phyloP scores from a whole-genome alignment of 1,284 basidiomycete species.

The Apiotrichum montevideense region DNA sequence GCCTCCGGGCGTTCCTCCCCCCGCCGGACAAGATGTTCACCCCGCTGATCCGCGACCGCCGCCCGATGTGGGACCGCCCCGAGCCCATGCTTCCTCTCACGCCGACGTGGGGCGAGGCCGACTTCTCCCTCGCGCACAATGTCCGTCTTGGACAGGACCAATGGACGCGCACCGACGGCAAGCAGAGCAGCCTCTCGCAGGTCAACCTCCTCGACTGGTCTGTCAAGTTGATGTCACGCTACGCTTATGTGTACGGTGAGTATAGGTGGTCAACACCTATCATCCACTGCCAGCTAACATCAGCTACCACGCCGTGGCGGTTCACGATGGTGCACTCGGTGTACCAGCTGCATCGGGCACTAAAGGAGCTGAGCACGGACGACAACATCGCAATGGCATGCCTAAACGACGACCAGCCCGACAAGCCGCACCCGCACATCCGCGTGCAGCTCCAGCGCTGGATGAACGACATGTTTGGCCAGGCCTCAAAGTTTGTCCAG shows the following conservation, averaged over 20 bases:
- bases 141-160: slow-evolving; percentile 32
- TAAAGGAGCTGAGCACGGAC: slow-evolving; percentile 12
- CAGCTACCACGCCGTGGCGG: slow-evolving; percentile 21
- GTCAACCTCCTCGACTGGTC: slow-evolving; percentile 30
- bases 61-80: slow-evolving; percentile 20
- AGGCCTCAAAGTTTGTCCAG: slow-evolving; percentile 8
- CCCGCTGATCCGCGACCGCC: slow-evolving; percentile 5
- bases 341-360: slow-evolving; percentile 12
- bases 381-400: slow-evolving; percentile 26
- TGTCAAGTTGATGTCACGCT: slow-evolving; percentile 38
- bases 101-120: slow-evolving; percentile 21
- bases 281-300: not conserved
- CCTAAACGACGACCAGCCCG: slow-evolving; percentile 39
- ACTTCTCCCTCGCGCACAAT: slow-evolving; percentile 23
- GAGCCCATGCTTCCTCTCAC: slow-evolving; percentile 34
- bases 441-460: slow-evolving; percentile 14
- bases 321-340: slow-evolving; percentile 25
- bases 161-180: slow-evolving; percentile 19
- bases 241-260: slow-evolving; percentile 35
- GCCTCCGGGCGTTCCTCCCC: slow-evolving; percentile 43
- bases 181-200: slow-evolving; percentile 11
- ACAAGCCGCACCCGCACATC: slow-evolving; percentile 6
- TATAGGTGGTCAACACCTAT: not conserved
- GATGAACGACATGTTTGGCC: slow-evolving; percentile 25
- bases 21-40: slow-evolving; percentile 12